phyloP scores from a whole-genome alignment of 345 rosid genomes.

The Hevea brasiliensis region DNA sequence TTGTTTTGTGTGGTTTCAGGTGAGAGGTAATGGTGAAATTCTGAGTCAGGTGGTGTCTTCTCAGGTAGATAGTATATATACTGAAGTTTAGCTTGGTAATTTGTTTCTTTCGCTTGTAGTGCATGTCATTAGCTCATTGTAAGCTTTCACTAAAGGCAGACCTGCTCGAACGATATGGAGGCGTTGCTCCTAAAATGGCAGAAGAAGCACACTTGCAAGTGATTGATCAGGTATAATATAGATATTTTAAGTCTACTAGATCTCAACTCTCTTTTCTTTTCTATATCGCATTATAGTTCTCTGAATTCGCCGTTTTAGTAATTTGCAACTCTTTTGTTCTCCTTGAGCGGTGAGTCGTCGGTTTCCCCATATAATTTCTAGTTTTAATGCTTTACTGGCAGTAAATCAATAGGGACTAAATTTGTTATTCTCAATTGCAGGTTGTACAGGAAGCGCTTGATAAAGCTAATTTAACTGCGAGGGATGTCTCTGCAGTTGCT shows the following conservation, averaged over 20 bases:
- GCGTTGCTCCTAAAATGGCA: constrained; percentile 94
- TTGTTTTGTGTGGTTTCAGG: constrained; percentile 41
- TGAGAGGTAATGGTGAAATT: constrained; percentile 78
- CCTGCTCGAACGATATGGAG: constrained; percentile 81
- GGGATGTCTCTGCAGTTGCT: constrained; percentile 88
- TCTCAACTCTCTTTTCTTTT: neutral
- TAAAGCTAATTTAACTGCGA: constrained; percentile 59
- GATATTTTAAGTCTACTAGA: neutral
- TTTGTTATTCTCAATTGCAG: constrained; percentile 36
- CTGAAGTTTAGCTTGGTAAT: neutral
- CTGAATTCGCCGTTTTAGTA: neutral
- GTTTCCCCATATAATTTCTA: no score
- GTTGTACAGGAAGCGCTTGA: constrained; percentile 86
- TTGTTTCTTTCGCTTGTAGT: neutral
- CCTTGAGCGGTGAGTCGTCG: no score
- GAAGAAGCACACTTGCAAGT: constrained; percentile 85
- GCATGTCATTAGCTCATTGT: constrained; percentile 16
- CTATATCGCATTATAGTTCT: neutral
- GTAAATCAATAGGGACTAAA: neutral
- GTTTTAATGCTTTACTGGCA: neutral
- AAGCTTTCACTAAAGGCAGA: constrained; percentile 59
- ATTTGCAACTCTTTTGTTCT: neutral
- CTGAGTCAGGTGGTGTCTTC: constrained; percentile 92
- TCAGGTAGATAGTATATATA: constrained; percentile 53
- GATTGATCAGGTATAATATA: constrained; percentile 65